These are phyloP conservation scores for Sungouiozyma ichnusensis DNA, from an alignment of 805 yeast species.

Conservation along the genomic window DNA sequence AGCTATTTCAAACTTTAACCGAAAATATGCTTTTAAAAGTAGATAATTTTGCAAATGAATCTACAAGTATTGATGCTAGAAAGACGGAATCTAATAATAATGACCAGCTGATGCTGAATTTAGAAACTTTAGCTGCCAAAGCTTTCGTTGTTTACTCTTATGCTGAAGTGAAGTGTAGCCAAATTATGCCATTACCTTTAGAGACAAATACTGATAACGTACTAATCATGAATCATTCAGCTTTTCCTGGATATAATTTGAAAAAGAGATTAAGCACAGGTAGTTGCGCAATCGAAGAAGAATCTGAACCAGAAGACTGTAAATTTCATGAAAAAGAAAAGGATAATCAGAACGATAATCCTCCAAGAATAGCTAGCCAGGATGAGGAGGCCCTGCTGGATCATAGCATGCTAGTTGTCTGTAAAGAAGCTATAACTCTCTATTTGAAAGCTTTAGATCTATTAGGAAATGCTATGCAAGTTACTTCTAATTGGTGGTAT, in stretches of 20 bases:
- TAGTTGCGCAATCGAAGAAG: constrained; percentile 31
- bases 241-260: not conserved
- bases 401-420: constrained; percentile 25
- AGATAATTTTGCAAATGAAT: constrained; percentile 14
- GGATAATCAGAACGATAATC: not conserved
- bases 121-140: constrained; percentile 77
- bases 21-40: constrained; percentile 24
- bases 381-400: not conserved
- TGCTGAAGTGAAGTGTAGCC: constrained; percentile 86
- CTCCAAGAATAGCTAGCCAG: not conserved
- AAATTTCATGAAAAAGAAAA: not conserved
- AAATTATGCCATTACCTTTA: constrained; percentile 50
- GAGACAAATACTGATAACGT: not conserved
- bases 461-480: constrained; percentile 74
- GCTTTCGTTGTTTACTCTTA: constrained; percentile 80
- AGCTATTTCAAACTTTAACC: constrained; percentile 23
- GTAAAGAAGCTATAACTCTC: constrained; percentile 79
- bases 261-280: constrained; percentile 17
- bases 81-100: constrained; percentile 9
- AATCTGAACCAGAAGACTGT: constrained; percentile 18
- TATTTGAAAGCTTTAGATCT: constrained; percentile 78
- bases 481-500: constrained; percentile 89
- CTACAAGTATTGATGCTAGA: constrained; percentile 4
- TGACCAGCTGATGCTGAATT: constrained; percentile 30
- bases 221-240: not conserved